These are phyloP conservation scores for Apophysomyces sp. DNA, from an alignment of 371 early-diverging fungal genomes.

Conservation along the genomic window DNA sequence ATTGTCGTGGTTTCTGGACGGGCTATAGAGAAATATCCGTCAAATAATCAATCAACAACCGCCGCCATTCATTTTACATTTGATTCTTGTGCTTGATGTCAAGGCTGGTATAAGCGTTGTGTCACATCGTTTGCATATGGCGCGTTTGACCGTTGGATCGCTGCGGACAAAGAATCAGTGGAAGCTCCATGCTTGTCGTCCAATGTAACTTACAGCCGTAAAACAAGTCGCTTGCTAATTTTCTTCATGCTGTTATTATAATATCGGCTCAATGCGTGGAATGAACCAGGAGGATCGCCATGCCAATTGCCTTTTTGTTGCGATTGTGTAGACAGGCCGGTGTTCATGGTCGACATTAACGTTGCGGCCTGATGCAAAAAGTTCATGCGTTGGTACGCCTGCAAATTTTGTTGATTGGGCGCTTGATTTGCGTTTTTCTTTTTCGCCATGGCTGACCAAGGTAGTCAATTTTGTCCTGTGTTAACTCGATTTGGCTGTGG, in stretches of 20 bases:
- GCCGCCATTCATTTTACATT: slow-evolving; percentile 20
- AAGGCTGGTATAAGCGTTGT: slow-evolving; percentile 32
- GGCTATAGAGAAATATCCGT: slow-evolving; percentile 11
- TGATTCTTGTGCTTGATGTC: slow-evolving; percentile 24
- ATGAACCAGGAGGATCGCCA: slow-evolving; percentile 16
- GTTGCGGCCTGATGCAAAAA: slow-evolving; percentile 42
- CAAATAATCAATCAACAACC: background rate
- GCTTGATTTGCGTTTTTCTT: slow-evolving; percentile 17
- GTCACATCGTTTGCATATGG: slow-evolving; percentile 43
- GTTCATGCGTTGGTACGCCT: slow-evolving; percentile 36
- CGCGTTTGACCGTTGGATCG: slow-evolving; percentile 37
- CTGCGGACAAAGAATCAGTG: slow-evolving; percentile 8
- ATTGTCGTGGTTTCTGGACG: slow-evolving; percentile 24
- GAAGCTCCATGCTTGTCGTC: background rate
- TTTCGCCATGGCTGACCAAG: slow-evolving; percentile 17
- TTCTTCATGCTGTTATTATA: slow-evolving; percentile 38
- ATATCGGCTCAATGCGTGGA: slow-evolving; percentile 28
- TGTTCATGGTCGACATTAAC: slow-evolving; percentile 29
- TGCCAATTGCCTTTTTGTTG: slow-evolving; percentile 10
- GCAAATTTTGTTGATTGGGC: slow-evolving; percentile 27
- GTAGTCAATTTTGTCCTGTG: background rate
- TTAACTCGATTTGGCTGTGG: background rate
- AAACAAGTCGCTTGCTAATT: slow-evolving; percentile 30
- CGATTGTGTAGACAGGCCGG: background rate
- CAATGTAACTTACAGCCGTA: slow-evolving; percentile 29